phyloP scores from a whole-genome alignment of 805 yeast species.

The Torulaspora indica region DNA sequence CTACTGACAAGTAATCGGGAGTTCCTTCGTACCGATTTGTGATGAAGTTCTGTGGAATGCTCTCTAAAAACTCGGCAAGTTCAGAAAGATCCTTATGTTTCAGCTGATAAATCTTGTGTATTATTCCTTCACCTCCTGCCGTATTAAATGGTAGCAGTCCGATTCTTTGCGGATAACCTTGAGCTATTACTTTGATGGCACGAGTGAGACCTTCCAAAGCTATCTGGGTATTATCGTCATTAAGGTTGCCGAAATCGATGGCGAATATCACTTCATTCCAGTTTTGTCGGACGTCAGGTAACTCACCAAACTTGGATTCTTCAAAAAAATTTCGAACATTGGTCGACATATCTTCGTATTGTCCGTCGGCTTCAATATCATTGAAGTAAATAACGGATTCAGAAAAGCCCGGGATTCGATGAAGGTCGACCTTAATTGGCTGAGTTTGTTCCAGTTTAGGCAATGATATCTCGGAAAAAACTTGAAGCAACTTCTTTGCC shows the following conservation, averaged over 20 bases:
- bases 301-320: conserved; percentile 49
- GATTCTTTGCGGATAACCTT: conserved; percentile 68
- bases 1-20: conserved; percentile 29
- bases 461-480: conserved; percentile 25
- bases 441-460: conserved; percentile 26
- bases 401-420: conserved; percentile 30
- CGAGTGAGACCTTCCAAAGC: conserved; percentile 50
- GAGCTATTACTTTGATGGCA: conserved; percentile 45
- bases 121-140: conserved; percentile 19
- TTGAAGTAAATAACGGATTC: conserved; percentile 63
- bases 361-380: conserved; percentile 61
- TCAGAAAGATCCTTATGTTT: conserved; percentile 15
- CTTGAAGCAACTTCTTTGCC: conserved; percentile 21
- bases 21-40: conserved; percentile 18
- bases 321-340: conserved; percentile 46
- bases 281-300: conserved; percentile 70
- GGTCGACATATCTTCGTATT: conserved; percentile 45
- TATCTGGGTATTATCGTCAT: conserved; percentile 35
- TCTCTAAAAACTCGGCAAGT: conserved; percentile 21
- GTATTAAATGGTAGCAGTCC: conserved; percentile 68
- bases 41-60: conserved; percentile 11
- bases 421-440: conserved; percentile 34
- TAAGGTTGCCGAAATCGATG: conserved; percentile 46
- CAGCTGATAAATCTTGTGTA: conserved; percentile 28
- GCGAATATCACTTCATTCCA: conserved; percentile 70